Evolutionary conservation across 768 basidiomycete genomes (phyloP), one percentile per base, ranked within the genome.

Genomic region (Russula brevipes): DNA sequence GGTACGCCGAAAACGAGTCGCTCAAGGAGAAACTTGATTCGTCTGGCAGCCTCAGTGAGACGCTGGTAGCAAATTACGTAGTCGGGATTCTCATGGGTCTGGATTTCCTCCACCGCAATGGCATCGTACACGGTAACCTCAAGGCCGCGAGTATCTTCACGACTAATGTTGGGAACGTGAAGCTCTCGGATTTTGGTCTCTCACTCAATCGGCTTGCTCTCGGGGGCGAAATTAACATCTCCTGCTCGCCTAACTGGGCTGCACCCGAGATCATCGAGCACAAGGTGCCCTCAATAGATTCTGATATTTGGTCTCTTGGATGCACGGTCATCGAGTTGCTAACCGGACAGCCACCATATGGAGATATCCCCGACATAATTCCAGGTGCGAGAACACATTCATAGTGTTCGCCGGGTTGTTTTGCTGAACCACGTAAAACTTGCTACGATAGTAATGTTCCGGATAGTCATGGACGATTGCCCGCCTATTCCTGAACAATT

Each of bases 381-480:
- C 35, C 17, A 24, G 19, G 9, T 12, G 51, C 24, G 24, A 24
- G 51, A 36, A 35, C 51, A n/a, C 7, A 17, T 53, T 24, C 12
- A 10, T 35, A 11, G 35, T 53, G 4, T 38, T 10, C 12, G 17
- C 10, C 4, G 12, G 42, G 42, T 17, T 12, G 11, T 17, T 14
- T 44, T 44, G 14, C 42, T 44, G 16, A 44, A 5, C 17, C 14
- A 16, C 16, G 9, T 38, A 2, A 17, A 19, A n/a, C 35, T 19
- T 38, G 10, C n/a, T 53, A 2, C 1, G 3, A 3, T 10, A 89
- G 95, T 98, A 57, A 95, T 98, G 89, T 98, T 94, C 78, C 88
- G 88, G 35, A 98, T 98, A 71, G 94, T 98, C 30, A 94, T 97
- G 70, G 94, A 97, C 69, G 83, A 83, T 4, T 85, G 83, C 78